phyloP scores from a whole-genome alignment of 805 yeast genomes.

The Schizosaccharomyces osmophilus region DNA sequence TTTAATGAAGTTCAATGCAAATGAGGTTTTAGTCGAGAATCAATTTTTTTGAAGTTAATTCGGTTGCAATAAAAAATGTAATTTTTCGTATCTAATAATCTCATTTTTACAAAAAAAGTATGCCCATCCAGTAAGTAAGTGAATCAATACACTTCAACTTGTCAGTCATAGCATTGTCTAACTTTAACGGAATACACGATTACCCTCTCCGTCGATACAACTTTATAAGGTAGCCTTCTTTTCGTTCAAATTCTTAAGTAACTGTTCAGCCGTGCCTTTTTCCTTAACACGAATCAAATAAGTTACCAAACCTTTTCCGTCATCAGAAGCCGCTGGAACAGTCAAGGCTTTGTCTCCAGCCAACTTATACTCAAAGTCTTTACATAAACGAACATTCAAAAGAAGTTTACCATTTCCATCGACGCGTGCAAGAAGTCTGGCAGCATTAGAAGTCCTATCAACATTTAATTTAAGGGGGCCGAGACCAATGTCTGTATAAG shows the following conservation, averaged over 20 bases:
- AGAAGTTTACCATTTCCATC: constrained; percentile 1
- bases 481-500: background rate
- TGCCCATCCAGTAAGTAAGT: too few relatives aligned
- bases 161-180: too few relatives aligned
- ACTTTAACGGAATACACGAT: too few relatives aligned
- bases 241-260: background rate
- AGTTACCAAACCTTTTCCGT: background rate
- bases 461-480: constrained; percentile 1
- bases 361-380: background rate
- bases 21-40: too few relatives aligned
- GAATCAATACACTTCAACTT: too few relatives aligned
- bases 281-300: background rate
- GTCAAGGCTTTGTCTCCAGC: background rate
- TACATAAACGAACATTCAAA: background rate
- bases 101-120: too few relatives aligned
- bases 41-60: too few relatives aligned
- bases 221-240: background rate
- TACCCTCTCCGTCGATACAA: too few relatives aligned
- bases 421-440: constrained; percentile 1
- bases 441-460: background rate
- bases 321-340: background rate
- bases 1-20: too few relatives aligned
- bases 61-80: too few relatives aligned
- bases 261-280: background rate
- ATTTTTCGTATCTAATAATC: too few relatives aligned